Conservation (phyloP, 345 rosid species). For the Zanthoxylum bungeanum region DNA sequence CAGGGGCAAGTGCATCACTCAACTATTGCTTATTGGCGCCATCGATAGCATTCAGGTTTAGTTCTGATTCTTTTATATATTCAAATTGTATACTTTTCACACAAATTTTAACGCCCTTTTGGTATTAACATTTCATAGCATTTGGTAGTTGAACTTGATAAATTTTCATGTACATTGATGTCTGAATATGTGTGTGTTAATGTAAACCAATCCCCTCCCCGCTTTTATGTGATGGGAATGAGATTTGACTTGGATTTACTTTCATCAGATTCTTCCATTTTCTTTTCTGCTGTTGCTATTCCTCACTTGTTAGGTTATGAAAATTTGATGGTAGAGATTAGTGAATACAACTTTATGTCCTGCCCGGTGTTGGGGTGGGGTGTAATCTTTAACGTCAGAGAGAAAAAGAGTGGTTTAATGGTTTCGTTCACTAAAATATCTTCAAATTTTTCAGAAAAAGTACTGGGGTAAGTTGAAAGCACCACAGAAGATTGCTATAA, state of each 20-base stretch:
- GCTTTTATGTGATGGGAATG: no score
- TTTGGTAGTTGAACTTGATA: neutral
- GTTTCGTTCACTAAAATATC: slow-evolving; percentile 9
- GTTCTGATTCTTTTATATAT: neutral
- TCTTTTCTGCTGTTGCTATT: neutral
- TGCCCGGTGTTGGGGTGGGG: neutral
- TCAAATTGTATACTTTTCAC: no score
- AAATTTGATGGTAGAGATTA: neutral
- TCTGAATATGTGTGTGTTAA: no score
- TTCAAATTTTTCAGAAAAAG: slow-evolving; percentile 59
- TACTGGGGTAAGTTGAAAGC: slow-evolving; percentile 86
- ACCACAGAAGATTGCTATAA: slow-evolving; percentile 70
- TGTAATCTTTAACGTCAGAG: neutral
- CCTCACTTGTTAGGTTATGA: neutral
- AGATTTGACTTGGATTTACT: neutral
- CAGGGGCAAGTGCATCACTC: slow-evolving; percentile 93
- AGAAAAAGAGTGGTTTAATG: neutral
- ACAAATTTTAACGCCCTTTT: neutral
- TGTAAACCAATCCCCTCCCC: no score
- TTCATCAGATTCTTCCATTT: neutral
- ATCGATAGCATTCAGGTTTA: slow-evolving; percentile 83
- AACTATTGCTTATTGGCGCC: slow-evolving; percentile 76
- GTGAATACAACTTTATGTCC: neutral
- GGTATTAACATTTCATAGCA: neutral
- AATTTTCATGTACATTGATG: no score